phyloP scores from a whole-genome alignment of 78 protist genomes.

The Tieghemostelium lacteum region DNA sequence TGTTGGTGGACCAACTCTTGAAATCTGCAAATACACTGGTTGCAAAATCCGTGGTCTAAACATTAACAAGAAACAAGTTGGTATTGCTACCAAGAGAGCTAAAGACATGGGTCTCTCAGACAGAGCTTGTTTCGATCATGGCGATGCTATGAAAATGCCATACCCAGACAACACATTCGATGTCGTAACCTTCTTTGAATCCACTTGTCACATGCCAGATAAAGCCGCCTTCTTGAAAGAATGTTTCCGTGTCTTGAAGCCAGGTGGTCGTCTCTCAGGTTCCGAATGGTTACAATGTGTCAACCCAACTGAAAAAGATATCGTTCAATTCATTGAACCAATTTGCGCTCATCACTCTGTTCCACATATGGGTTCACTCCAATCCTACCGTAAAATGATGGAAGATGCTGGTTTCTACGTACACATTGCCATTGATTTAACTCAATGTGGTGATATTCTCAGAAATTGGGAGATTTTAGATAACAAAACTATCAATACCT shows the following conservation, averaged over 20 bases:
- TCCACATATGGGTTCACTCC: constrained; percentile 71
- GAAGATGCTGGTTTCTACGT: constrained; percentile 72
- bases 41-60: constrained; percentile 67
- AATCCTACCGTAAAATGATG: constrained; percentile 51
- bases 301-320: constrained; percentile 77
- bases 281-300: constrained; percentile 68
- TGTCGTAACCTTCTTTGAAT: constrained; percentile 67
- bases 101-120: constrained; percentile 63
- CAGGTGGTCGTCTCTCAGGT: constrained; percentile 81
- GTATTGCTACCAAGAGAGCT: constrained; percentile 54
- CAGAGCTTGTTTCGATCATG: constrained; percentile 60
- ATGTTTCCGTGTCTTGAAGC: constrained; percentile 71
- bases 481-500: constrained; percentile 60
- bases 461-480: constrained; percentile 71
- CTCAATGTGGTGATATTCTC: constrained; percentile 65
- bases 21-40: constrained; percentile 72
- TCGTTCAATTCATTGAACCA: constrained; percentile 76
- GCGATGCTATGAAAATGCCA: constrained; percentile 81
- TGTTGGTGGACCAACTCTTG: constrained; percentile 80
- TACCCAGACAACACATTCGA: constrained; percentile 72
- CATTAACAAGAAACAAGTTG: constrained; percentile 75
- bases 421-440: constrained; percentile 69
- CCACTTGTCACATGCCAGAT: constrained; percentile 75
- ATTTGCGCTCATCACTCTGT: constrained; percentile 74
- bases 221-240: constrained; percentile 56